Evolutionary conservation across 73 alveolate species (phyloP).

Genomic region (Tetrahymena thermophila): DNA sequence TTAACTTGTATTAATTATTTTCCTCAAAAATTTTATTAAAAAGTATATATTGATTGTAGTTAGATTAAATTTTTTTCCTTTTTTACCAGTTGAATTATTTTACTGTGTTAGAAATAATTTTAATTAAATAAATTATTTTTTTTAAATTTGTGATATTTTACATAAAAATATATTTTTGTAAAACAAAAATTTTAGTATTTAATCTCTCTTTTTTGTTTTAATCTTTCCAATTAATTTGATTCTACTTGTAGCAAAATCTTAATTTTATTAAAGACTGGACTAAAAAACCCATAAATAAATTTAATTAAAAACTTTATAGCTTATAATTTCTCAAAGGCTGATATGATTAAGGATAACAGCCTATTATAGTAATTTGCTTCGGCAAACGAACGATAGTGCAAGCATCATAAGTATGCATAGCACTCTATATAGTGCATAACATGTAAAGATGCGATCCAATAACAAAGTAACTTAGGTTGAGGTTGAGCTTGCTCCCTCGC

Average conservation of each 20-base stretch:
- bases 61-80: not conserved
- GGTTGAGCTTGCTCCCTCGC: slow-evolving; percentile 4
- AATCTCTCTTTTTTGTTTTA: no score
- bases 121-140: no score
- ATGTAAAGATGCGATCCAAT: not conserved
- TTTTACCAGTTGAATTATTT: no score
- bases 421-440: not conserved
- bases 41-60: no score
- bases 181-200: no score
- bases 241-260: not conserved
- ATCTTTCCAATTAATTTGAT: not conserved
- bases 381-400: not conserved
- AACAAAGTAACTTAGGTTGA: not conserved
- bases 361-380: not conserved
- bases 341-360: not conserved
- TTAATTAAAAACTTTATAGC: not conserved
- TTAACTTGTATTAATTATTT: no score
- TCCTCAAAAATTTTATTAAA: no score
- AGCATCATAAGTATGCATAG: not conserved
- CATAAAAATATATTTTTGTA: no score
- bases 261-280: not conserved
- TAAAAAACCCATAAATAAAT: not conserved
- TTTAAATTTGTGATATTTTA: no score
- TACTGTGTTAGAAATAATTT: no score
- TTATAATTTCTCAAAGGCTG: not conserved